These are phyloP conservation scores for Kazachstania psychrophila DNA, from an alignment of 805 yeast genomes.

Conservation along the genomic window DNA sequence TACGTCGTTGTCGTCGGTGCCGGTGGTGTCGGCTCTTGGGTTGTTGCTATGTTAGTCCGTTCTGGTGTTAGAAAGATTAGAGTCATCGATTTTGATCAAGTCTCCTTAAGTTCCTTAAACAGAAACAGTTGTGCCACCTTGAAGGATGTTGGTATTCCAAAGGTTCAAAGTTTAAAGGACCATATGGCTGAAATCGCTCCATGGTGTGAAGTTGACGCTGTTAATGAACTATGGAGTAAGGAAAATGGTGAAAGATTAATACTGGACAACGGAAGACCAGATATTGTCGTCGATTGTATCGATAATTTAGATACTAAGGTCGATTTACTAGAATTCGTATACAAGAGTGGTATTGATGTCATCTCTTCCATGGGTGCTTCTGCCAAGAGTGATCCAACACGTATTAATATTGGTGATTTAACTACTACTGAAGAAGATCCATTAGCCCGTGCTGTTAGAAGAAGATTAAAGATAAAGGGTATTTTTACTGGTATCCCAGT, in stretches of 20 bases:
- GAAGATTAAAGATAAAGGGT: conserved; percentile 74
- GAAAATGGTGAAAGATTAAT: conserved; percentile 52
- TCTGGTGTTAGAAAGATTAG: conserved; percentile 77
- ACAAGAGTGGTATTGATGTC: conserved; percentile 51
- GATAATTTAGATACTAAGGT: conserved; percentile 97
- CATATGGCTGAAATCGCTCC: conserved; percentile 75
- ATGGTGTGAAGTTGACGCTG: conserved; percentile 79
- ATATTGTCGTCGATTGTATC: conserved; percentile 85
- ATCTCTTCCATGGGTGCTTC: conserved; percentile 97
- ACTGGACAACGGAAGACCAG: conserved; percentile 48
- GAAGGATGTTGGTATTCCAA: conserved; percentile 84
- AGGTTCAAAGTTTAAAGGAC: conserved; percentile 69
- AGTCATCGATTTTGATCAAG: conserved; percentile 93
- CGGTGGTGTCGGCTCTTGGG: conserved; percentile 99
- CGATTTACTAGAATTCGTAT: conserved; percentile 70
- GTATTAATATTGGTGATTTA: conserved; percentile 82
- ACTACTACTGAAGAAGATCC: conserved; percentile 92
- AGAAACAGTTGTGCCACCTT: conserved; percentile 93
- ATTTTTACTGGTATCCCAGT: conserved; percentile 70
- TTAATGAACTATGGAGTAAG: conserved; percentile 67
- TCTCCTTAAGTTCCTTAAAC: conserved; percentile 80
- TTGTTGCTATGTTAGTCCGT: conserved; percentile 78
- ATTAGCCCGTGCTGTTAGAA: conserved; percentile 74
- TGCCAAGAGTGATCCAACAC: conserved; percentile 88
- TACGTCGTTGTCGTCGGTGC: conserved; percentile 80